Base-by-base conservation (phyloP, 192 early-diverging fungal species). In the Mortierella alpina region DNA sequence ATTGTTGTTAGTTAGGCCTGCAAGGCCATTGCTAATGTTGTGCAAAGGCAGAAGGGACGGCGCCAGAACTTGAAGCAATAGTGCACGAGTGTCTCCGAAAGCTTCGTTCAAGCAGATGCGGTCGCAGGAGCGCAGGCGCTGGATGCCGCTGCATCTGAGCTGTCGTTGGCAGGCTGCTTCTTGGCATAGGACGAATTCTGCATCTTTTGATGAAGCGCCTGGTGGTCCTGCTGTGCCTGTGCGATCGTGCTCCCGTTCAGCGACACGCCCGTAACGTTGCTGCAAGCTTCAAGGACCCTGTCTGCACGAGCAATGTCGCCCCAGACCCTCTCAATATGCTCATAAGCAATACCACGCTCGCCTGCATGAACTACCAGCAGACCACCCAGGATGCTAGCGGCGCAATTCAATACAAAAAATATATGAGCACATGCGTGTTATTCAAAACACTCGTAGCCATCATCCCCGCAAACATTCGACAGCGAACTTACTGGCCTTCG, bases 271-370 rank as follows among this genome's bases (percentile, higher is more conserved):
- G 76, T 52, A 56, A 81, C 67, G 4, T 51, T 59, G 56, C 79
- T 69, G 56, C 70, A 70, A 6, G 69, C 70, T 15, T 56, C 67
- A 12, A 87, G 59, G 14, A 87, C 83, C 42, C 75, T 52, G 40
- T 82, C 78, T 39, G 74, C 53, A 6, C 56, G 82, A 11, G 86
- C 73, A 70, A 75, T 72, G 60, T 87, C 84, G 0, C 86, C 86
- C 72, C 78, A 87, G 1, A 83, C 67, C 60, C 81, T 72, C 62
- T 87, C 86, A 18, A 70, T 71, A 52, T 87, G 70, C 63, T 83
- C 85, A 45, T 84, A 87, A 31, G 68, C 79, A 57, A 85, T 71
- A 1, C 83, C 83, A n/a, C 63, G 17, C 40, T 80, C 48, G 7
- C 60, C 80, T 0, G 44, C 39, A 4, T 72, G 22, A 10, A 87